Percentiles rank a stretch among this genome's conserved stretches.
Conservation (phyloP, 1,284 basidiomycete species). For the Boletus sp. region DNA sequence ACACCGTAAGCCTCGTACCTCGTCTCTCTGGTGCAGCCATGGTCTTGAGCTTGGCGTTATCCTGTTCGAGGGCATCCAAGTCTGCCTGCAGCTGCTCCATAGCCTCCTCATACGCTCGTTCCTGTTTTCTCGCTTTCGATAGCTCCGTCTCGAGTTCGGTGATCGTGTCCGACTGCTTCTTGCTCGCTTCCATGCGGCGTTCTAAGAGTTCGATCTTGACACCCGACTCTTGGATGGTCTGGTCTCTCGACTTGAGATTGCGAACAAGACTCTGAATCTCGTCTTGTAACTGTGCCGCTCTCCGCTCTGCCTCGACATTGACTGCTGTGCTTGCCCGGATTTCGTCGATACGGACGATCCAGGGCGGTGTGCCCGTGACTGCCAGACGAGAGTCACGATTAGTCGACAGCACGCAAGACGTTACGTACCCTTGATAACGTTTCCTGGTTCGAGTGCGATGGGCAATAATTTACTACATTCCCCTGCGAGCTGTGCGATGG, state of each 20-base stretch:
- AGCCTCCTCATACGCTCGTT: conserved; percentile 86
- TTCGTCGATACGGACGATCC: conserved; percentile 83
- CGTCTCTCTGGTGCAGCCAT: conserved; percentile 62
- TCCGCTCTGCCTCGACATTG: conserved; percentile 90
- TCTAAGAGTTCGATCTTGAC: conserved; percentile 97
- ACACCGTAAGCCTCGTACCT: conserved; percentile 39
- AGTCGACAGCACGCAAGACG: background rate
- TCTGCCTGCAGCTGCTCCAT: conserved; percentile 92
- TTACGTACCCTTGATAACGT: conserved; percentile 69
- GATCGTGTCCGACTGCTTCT: conserved; percentile 84
- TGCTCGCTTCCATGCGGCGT: conserved; percentile 83
- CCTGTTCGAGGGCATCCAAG: conserved; percentile 81
- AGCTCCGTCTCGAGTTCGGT: conserved; percentile 79
- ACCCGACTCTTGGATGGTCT: conserved; percentile 80
- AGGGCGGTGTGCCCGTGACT: conserved; percentile 82
- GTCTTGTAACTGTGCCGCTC: conserved; percentile 80
- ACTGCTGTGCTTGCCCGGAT: conserved; percentile 80
- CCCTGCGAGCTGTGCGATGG: conserved; percentile 64
- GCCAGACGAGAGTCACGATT: conserved; percentile 3
- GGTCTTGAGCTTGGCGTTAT: conserved; percentile 79
- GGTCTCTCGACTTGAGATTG: conserved; percentile 82
- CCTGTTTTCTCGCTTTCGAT: conserved; percentile 78
- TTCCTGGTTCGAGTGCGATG: conserved; percentile 70
- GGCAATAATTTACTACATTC: conserved; percentile 72
- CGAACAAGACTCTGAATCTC: conserved; percentile 86